phyloP scores from a whole-genome alignment of 2,329 filamentous ascomycete species.

The Alternaria gaisen region DNA sequence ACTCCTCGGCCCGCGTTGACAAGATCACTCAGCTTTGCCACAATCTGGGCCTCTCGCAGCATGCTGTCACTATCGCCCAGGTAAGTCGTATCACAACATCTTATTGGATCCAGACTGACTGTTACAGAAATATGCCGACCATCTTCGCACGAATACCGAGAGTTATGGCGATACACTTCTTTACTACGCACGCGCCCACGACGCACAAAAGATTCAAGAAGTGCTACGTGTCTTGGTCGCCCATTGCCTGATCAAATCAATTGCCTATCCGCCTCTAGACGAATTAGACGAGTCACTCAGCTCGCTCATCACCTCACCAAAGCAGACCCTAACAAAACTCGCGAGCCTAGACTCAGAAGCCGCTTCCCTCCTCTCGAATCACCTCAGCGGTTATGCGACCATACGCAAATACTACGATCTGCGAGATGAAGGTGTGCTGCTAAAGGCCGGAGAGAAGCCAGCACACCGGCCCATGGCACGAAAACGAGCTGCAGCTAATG shows the following conservation, averaged over 20 bases:
- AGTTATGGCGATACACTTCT: slow-evolving; percentile 87
- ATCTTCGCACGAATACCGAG: slow-evolving; percentile 74
- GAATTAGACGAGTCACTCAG: slow-evolving; percentile 78
- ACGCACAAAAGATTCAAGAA: slow-evolving; percentile 79
- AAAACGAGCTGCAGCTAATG: slow-evolving; percentile 74
- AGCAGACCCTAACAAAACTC: slow-evolving; percentile 74
- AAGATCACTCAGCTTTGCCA: slow-evolving; percentile 82
- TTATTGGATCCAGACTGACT: slow-evolving; percentile 26
- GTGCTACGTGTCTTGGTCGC: slow-evolving; percentile 88
- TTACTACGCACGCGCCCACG: slow-evolving; percentile 89
- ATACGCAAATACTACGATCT: slow-evolving; percentile 89
- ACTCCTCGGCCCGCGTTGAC: slow-evolving; percentile 77
- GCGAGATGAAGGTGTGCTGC: slow-evolving; percentile 71
- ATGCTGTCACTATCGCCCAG: slow-evolving; percentile 83
- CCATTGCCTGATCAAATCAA: slow-evolving; percentile 85
- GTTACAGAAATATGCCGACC: slow-evolving; percentile 79
- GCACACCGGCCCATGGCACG: slow-evolving; percentile 64
- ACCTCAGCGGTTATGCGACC: slow-evolving; percentile 91
- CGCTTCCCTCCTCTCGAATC: slow-evolving; percentile 81
- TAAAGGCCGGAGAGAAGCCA: slow-evolving; percentile 50
- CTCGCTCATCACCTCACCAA: slow-evolving; percentile 75
- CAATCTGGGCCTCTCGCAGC: slow-evolving; percentile 78
- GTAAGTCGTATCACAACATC: slow-evolving; percentile 59
- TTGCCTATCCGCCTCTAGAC: slow-evolving; percentile 74
- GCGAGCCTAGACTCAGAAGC: slow-evolving; percentile 81